Conservation (phyloP, 768 basidiomycete genomes). For the Pulveroboletus sp. region DNA sequence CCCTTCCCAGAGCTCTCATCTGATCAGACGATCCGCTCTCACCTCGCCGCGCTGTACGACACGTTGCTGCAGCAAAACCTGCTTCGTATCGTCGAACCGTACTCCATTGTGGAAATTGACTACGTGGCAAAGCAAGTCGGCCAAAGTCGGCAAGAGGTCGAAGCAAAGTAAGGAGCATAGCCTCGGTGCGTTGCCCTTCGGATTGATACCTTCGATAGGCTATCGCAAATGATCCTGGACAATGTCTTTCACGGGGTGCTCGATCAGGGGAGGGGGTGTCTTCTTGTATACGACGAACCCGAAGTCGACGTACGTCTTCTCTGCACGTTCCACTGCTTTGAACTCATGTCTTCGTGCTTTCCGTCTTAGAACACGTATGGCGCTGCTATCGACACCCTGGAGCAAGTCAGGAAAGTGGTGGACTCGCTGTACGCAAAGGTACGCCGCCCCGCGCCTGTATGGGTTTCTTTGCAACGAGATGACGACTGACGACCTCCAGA, state of each 20-base stretch:
- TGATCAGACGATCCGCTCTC: conserved; percentile 92
- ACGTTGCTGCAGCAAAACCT: conserved; percentile 95
- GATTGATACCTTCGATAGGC: conserved; percentile 38
- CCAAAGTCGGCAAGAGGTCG: conserved; percentile 82
- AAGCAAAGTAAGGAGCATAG: conserved; percentile 67
- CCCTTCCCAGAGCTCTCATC: conserved; percentile 74
- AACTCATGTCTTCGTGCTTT: conserved; percentile 5
- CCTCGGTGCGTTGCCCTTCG: background rate
- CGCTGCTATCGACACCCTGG: conserved; percentile 83
- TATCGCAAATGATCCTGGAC: conserved; percentile 98
- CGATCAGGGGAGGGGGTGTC: conserved; percentile 91
- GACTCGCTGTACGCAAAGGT: conserved; percentile 89
- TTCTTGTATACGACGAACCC: conserved; percentile 85
- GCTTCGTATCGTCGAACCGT: conserved; percentile 92
- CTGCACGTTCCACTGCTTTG: background rate
- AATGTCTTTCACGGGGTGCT: conserved; percentile 91
- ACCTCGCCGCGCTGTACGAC: conserved; percentile 91
- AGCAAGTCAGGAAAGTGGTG: conserved; percentile 91
- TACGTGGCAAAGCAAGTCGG: conserved; percentile 85
- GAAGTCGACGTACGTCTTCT: conserved; percentile 68
- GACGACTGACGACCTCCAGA: conserved; percentile 22
- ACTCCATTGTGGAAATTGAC: conserved; percentile 85
- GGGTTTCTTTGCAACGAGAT: background rate
- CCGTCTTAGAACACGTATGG: conserved; percentile 72
- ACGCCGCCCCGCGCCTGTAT: background rate